Evolutionary conservation across 805 yeast species (phyloP), one percentile per base, ranked within the genome.

Genomic region (Hanseniaspora lachancei): DNA sequence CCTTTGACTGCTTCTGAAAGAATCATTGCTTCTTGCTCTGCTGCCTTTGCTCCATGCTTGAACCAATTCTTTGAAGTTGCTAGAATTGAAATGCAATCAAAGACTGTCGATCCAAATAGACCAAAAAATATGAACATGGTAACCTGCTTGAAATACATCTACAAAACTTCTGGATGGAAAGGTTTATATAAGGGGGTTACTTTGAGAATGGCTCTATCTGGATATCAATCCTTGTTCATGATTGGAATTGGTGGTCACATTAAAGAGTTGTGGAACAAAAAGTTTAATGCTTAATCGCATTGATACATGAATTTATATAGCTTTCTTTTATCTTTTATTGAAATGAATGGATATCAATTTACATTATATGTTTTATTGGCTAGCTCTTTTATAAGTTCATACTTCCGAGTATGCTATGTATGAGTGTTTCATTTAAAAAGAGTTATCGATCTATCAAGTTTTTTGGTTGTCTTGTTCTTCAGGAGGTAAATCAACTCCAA

Each of bases 181-280:
- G 98, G 98, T 57, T 78, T 93, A 60, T 93, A 89, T 69, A 79
- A 96, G 70, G 98, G 98, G 67, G 96, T 89, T 47, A 81, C 97
- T 16, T 97, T 98, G 63, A 85, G 98, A 77, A 80, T 93, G 62
- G 97, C 95, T 57, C 78, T 93, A 61, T 95, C 97, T 64, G 84
- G 91, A 60, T 93, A 97, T 97, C 98, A 93, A 75, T 91, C 97
- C 2, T 88, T 91, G 47, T 91, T 95, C 70, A 91, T 91, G 97
- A 97, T 91, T 58, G 96, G 96, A 13, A 81, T 93, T 62, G 98
- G 97, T 69, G 98, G 93, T 67, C 86, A 89, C 71, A 89, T 89
- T 36, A 84, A 80, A 68, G 88, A 82, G 56, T 74, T 75, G 57
- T 84, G 84, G 52, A 86, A 76, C 35, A 18, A 49, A 34, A 55